Evolutionary conservation across 73 alveolate genomes (phyloP).

Genomic region (Stentor coeruleus): DNA sequence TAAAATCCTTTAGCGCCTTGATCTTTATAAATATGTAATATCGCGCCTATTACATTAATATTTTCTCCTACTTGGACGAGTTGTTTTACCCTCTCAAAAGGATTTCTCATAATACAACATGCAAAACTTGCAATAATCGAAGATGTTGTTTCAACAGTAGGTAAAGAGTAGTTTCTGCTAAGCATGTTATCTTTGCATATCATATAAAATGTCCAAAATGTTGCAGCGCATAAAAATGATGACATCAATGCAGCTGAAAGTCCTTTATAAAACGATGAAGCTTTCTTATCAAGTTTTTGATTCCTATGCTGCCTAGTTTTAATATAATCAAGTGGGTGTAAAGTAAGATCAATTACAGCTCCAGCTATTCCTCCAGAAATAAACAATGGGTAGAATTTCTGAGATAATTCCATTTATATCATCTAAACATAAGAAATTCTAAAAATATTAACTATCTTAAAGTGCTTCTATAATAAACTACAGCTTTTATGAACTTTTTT

Average conservation of each 20-base stretch:
- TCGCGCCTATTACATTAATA: conserved; percentile 29
- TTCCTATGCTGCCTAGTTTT: conserved; percentile 1
- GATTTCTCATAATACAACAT: conserved; percentile 56
- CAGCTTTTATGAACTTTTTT: too few species aligned
- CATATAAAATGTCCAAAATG: conserved; percentile 58
- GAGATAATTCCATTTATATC: not conserved
- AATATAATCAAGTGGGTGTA: not conserved
- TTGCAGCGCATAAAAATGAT: conserved; percentile 73
- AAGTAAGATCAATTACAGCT: not conserved
- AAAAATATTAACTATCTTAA: too few species aligned
- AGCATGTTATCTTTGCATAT: conserved; percentile 27
- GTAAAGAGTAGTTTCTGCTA: not conserved
- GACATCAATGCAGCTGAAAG: conserved; percentile 51
- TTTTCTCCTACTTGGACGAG: conserved; percentile 51
- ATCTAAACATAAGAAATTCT: not conserved
- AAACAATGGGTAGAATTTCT: conserved; percentile 30
- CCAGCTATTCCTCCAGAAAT: conserved; percentile 27
- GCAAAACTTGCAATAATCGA: conserved; percentile 53
- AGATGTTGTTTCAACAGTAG: conserved; percentile 28
- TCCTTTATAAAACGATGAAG: conserved; percentile 38
- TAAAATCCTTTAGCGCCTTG: conserved; percentile 55
- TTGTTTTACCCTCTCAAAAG: conserved; percentile 64
- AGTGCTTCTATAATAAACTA: too few species aligned
- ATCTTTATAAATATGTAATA: conserved; percentile 27
- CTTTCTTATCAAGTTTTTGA: not conserved